These are phyloP conservation scores for Pyrus hybrid DNA, from an alignment of 331 rosid species.

Conservation along the genomic window DNA sequence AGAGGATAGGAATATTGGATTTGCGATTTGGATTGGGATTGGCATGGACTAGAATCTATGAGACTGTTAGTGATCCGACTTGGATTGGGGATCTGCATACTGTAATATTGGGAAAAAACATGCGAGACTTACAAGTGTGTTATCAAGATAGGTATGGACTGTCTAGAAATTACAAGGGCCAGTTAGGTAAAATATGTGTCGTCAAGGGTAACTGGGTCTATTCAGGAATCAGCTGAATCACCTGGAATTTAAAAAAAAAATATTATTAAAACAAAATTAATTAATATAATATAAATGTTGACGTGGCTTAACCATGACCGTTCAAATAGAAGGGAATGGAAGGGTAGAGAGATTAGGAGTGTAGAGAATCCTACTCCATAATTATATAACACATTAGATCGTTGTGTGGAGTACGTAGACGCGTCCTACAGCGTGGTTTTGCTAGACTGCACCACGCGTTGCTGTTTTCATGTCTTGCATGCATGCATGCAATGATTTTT, in stretches of 20 bases:
- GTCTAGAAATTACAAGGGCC: not conserved
- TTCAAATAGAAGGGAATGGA: no score
- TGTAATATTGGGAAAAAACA: not conserved
- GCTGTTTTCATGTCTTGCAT: conserved; percentile 16
- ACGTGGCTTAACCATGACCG: no score
- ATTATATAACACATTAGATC: no score
- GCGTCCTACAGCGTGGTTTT: not conserved
- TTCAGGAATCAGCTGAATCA: not conserved
- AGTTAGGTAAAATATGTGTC: not conserved
- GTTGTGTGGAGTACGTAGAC: not conserved
- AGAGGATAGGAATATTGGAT: not conserved
- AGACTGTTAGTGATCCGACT: not conserved
- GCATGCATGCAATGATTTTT: not conserved
- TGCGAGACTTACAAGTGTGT: not conserved
- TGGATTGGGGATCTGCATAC: not conserved
- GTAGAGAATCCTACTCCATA: no score
- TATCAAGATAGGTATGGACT: not conserved
- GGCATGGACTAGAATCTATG: not conserved
- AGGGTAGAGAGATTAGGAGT: no score
- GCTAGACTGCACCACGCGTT: conserved; percentile 24
- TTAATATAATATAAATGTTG: no score
- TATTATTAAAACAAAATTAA: not conserved
- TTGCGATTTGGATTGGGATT: conserved; percentile 4
- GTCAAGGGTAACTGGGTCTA: not conserved
- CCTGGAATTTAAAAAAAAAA: not conserved